phyloP scores from a whole-genome alignment of 225 moss, liverwort and hornwort genomes.

The Rhytidiadelphus loreus region DNA sequence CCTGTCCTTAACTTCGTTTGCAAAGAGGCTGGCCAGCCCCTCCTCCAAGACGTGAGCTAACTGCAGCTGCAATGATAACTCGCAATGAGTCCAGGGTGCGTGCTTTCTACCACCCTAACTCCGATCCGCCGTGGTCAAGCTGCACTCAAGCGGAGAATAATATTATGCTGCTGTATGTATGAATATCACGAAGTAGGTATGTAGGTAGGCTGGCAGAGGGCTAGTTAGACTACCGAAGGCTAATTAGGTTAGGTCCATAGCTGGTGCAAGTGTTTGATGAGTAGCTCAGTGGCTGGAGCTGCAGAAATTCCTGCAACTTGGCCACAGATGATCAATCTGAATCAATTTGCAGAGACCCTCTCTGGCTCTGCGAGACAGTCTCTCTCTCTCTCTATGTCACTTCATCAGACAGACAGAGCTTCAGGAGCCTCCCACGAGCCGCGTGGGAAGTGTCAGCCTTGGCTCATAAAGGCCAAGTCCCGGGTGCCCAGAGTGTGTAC shows the following conservation, averaged over 20 bases:
- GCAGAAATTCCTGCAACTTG: background rate
- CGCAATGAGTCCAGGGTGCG: conserved; percentile 6
- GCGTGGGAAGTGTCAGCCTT: conserved; percentile 9
- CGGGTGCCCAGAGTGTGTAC: background rate
- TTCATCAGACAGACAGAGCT: background rate
- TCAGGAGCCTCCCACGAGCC: conserved; percentile 10
- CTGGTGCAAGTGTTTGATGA: background rate
- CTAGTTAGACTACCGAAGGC: background rate
- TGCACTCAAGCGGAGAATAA: background rate
- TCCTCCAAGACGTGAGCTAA: conserved; percentile 2
- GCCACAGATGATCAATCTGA: conserved; percentile 2
- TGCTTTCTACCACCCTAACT: background rate
- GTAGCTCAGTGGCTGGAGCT: background rate
- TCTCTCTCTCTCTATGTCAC: background rate
- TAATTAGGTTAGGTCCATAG: background rate
- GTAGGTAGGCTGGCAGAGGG: background rate
- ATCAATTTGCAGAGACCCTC: background rate
- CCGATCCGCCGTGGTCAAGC: background rate
- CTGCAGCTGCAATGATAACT: conserved; percentile 4
- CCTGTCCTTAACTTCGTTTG: background rate
- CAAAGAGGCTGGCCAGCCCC: background rate
- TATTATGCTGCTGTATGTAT: background rate
- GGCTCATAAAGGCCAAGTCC: background rate
- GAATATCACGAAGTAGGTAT: background rate
- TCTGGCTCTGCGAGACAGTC: background rate